Conservation (phyloP, 2,329 filamentous ascomycete genomes). For the Dactylellina cionopaga region DNA sequence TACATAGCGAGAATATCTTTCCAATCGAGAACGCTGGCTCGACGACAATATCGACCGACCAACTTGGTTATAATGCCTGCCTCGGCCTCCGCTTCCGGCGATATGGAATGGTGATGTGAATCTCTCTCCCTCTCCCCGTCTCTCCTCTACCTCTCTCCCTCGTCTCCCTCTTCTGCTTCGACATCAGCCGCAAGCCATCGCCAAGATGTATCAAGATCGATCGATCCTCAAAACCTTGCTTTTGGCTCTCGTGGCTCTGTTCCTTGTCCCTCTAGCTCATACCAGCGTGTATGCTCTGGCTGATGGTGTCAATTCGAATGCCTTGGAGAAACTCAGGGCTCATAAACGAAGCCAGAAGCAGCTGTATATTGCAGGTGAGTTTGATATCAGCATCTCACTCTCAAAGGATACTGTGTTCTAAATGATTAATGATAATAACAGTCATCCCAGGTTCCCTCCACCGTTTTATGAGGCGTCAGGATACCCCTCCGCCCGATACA, state of each 20-base stretch:
- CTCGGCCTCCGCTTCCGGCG: no score
- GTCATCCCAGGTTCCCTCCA: constrained; percentile 20
- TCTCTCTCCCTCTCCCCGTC: no score
- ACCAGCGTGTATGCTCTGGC: constrained; percentile 36
- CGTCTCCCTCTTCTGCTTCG: background rate
- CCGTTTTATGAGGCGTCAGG: constrained; percentile 39
- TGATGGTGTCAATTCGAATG: constrained; percentile 39
- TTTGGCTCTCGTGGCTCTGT: constrained; percentile 25
- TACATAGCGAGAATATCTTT: constrained; percentile 9
- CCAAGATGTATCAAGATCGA: constrained; percentile 19
- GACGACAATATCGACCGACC: background rate
- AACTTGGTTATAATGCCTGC: no score
- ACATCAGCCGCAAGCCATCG: constrained; percentile 45
- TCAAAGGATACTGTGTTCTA: background rate
- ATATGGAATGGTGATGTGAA: no score
- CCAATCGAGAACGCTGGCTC: constrained; percentile 33
- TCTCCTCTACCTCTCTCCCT: no score
- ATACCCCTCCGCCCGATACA: constrained; percentile 10
- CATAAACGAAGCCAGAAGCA: constrained; percentile 38
- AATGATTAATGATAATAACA: background rate
- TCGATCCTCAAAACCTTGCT: constrained; percentile 29
- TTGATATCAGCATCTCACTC: no score
- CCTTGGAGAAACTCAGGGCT: constrained; percentile 38
- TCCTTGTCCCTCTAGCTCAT: constrained; percentile 21
- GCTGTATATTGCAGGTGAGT: constrained; percentile 6